Percentiles rank a stretch among this genome's conserved stretches.
Conservation (phyloP, 2,329 filamentous ascomycete genomes). For the Fusarium irregulare region DNA sequence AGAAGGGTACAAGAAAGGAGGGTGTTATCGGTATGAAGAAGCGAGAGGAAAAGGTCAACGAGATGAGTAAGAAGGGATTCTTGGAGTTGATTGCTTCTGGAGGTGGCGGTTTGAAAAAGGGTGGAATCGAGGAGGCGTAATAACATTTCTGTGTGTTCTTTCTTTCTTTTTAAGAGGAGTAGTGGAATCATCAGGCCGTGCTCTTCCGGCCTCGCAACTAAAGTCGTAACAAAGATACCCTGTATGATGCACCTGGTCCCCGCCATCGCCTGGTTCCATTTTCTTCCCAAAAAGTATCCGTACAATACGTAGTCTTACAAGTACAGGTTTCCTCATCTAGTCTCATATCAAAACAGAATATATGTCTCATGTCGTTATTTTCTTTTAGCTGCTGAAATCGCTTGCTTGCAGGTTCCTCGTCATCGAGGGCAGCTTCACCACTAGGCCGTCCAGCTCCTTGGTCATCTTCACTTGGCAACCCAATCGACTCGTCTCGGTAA, state of each 20-base stretch:
- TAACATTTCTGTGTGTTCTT: conserved; percentile 31
- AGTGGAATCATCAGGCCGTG: conserved; percentile 45
- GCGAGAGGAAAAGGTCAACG: conserved; percentile 87
- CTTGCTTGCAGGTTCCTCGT: conserved; percentile 95
- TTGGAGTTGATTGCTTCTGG: conserved; percentile 84
- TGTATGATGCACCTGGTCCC: conserved; percentile 44
- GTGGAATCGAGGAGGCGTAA: conserved; percentile 67
- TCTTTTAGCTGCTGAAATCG: conserved; percentile 72
- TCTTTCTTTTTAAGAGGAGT: conserved; percentile 44
- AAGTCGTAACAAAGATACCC: conserved; percentile 49
- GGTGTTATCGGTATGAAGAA: conserved; percentile 82
- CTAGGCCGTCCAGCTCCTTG: conserved; percentile 87
- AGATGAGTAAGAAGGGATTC: conserved; percentile 98
- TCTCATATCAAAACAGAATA: conserved; percentile 35
- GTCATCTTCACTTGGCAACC: conserved; percentile 94
- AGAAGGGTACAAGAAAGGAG: conserved; percentile 73
- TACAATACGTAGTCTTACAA: conserved; percentile 44
- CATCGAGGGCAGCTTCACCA: conserved; percentile 89
- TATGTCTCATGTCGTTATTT: conserved; percentile 16
- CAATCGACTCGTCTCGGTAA: conserved; percentile 85
- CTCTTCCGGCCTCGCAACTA: conserved; percentile 42
- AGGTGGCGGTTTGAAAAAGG: conserved; percentile 69
- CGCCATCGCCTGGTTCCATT: conserved; percentile 38
- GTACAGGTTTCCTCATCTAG: conserved; percentile 35
- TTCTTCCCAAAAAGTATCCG: conserved; percentile 36